Evolutionary conservation across 345 rosid species (phyloP), one percentile per base, ranked within the genome.

Genomic region (Heritiera littoralis): DNA sequence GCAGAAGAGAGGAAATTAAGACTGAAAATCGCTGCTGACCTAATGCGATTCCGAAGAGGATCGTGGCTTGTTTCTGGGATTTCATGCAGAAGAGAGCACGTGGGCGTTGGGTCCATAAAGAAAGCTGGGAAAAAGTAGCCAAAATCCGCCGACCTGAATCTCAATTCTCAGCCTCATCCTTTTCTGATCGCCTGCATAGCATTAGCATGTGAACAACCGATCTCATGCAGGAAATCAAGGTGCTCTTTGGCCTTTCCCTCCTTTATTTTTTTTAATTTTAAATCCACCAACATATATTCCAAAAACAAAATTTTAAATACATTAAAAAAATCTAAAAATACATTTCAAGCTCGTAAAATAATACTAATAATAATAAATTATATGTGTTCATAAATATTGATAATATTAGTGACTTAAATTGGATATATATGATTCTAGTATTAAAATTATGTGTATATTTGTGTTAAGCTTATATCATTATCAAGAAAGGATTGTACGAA

Each of bases 171-270:
- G 38, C 38, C 38, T 35, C 38, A 35, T 35, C 38, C 38, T 3
- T 35, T 35, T 23, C 28, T 35, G 38, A 35, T 35, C 38, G 0
- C 38, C 1, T 35, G 38, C 38, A 35, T 35, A 35, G 38, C 38
- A 35, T 35, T 35, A 3, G 68, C 84, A 81, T 67, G 81, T 79
- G 86, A 67, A 60, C 70, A 63, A 56, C 82, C 75, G 76, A 32
- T 7, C 64, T 70, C 43, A 17, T 66, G 76, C 69, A 74, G 32
- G 76, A 66, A 28, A 23, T 35, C 38, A 35, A 7, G 46, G 64
- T 18, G 8, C 3, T 20, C 52, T 75, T 3, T 13, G 43, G 7
- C 63, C 12, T 9, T 20, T 59, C 28, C 54, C 9, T 14, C 41
- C 13, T 12, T 60, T 12, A 11, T 48, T 51, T 38, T 38, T 2